phyloP scores from a whole-genome alignment of 2,329 filamentous ascomycete genomes.

The Hypoxylon sp. region DNA sequence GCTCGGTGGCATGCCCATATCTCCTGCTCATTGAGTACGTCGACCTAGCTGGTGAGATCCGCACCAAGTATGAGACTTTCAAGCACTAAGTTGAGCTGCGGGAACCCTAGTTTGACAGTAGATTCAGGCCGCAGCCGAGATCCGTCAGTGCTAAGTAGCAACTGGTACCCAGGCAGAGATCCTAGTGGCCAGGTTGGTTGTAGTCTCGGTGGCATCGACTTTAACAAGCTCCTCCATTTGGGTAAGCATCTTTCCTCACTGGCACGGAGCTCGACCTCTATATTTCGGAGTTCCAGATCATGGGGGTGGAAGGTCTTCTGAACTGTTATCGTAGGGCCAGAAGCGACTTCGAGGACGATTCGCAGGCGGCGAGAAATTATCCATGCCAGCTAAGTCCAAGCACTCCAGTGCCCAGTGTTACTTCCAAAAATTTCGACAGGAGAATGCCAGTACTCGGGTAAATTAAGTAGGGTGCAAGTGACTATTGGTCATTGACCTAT shows the following conservation, averaged over 20 bases:
- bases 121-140: slow-evolving; percentile 60
- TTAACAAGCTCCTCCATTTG: slow-evolving; percentile 53
- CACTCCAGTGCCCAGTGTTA: slow-evolving; percentile 70
- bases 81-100: slow-evolving; percentile 75
- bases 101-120: slow-evolving; percentile 66
- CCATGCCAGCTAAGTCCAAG: slow-evolving; percentile 71
- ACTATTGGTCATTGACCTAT: slow-evolving; percentile 26
- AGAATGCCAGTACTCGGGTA: slow-evolving; percentile 69
- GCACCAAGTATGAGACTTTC: slow-evolving; percentile 68
- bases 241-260: slow-evolving; percentile 63
- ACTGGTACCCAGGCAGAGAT: slow-evolving; percentile 70
- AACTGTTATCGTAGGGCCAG: slow-evolving; percentile 76
- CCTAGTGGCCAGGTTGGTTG: slow-evolving; percentile 48
- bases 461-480: slow-evolving; percentile 43
- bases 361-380: slow-evolving; percentile 52
- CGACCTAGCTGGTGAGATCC: slow-evolving; percentile 55
- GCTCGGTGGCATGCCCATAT: slow-evolving; percentile 74
- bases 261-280: slow-evolving; percentile 75
- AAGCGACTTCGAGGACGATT: slow-evolving; percentile 74
- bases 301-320: slow-evolving; percentile 72
- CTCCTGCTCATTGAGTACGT: slow-evolving; percentile 48
- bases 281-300: slow-evolving; percentile 67
- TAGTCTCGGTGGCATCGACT: slow-evolving; percentile 64
- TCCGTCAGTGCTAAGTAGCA: slow-evolving; percentile 69
- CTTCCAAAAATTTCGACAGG: slow-evolving; percentile 68